Conservation (phyloP, 768 basidiomycete genomes). For the Xerocomellus amylosporus region DNA sequence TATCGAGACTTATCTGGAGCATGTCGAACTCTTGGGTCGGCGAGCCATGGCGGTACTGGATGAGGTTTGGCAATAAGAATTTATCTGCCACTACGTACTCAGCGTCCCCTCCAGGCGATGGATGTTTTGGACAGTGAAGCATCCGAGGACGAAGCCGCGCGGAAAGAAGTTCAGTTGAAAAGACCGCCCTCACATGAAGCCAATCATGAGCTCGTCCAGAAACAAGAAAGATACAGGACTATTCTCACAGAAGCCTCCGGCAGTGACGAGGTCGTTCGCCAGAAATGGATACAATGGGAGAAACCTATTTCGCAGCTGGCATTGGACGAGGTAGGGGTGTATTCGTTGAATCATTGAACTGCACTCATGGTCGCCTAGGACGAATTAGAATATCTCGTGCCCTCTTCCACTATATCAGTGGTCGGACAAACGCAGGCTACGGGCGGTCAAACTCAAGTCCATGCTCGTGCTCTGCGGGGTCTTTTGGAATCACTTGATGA, state of each 20-base stretch:
- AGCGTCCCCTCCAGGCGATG: slow-evolving; percentile 55
- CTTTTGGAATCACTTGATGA: slow-evolving; percentile 81
- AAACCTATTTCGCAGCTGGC: slow-evolving; percentile 66
- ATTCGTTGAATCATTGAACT: neutral
- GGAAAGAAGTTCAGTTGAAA: slow-evolving; percentile 45
- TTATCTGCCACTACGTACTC: neutral
- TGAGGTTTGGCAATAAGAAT: slow-evolving; percentile 51
- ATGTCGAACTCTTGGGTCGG: slow-evolving; percentile 63
- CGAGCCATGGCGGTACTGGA: slow-evolving; percentile 63
- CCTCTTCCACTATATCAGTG: slow-evolving; percentile 53
- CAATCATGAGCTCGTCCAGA: slow-evolving; percentile 68
- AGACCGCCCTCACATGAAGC: slow-evolving; percentile 76
- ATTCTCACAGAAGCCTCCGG: slow-evolving; percentile 68
- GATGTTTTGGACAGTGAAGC: slow-evolving; percentile 91
- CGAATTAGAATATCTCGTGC: slow-evolving; percentile 63
- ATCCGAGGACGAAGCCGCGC: slow-evolving; percentile 74
- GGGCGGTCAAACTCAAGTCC: slow-evolving; percentile 51
- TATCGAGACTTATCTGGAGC: slow-evolving; percentile 69
- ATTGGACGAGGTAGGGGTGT: slow-evolving; percentile 51
- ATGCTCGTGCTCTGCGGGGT: slow-evolving; percentile 68
- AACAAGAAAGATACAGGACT: slow-evolving; percentile 67
- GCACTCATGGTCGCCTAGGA: slow-evolving; percentile 40
- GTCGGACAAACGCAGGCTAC: slow-evolving; percentile 34
- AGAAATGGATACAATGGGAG: slow-evolving; percentile 91
- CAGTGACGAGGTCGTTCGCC: slow-evolving; percentile 73